Evolutionary conservation across 1,284 basidiomycete species (phyloP).

Genomic region (Apiotrichum siamense): DNA sequence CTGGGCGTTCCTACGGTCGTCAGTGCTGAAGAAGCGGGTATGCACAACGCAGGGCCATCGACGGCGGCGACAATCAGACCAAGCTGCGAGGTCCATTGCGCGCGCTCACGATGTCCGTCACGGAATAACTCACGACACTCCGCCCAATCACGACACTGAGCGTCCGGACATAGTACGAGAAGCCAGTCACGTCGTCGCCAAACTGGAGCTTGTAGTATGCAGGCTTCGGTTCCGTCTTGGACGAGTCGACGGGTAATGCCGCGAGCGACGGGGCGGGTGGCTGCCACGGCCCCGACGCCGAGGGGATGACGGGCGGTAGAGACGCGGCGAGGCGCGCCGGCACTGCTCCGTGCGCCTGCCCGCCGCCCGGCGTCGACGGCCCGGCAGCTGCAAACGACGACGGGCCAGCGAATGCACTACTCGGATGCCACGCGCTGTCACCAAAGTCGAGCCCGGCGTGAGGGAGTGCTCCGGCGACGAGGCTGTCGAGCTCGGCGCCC

Average conservation of each 20-base stretch:
- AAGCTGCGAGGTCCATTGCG: not conserved
- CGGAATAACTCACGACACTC: constrained; percentile 33
- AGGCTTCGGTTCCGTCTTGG: constrained; percentile 45
- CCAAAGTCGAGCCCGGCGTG: not conserved
- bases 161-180: constrained; percentile 47
- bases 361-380: not conserved
- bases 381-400: too few relatives aligned
- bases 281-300: constrained; percentile 25
- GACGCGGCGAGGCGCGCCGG: not conserved
- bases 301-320: not conserved
- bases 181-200: constrained; percentile 45
- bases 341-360: too few relatives aligned
- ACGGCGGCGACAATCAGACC: too few relatives aligned
- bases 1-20: constrained; percentile 20
- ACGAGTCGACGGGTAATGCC: constrained; percentile 43
- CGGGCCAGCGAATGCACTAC: too few relatives aligned
- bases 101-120: too few relatives aligned
- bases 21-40: not conserved
- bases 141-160: constrained; percentile 45
- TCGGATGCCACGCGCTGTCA: too few relatives aligned
- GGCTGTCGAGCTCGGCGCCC: not conserved
- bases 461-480: not conserved
- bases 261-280: constrained; percentile 41
- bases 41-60: not conserved
- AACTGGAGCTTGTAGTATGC: constrained; percentile 49